Base-by-base conservation (phyloP, 345 rosid species). In the Eucalyptus victrix region DNA sequence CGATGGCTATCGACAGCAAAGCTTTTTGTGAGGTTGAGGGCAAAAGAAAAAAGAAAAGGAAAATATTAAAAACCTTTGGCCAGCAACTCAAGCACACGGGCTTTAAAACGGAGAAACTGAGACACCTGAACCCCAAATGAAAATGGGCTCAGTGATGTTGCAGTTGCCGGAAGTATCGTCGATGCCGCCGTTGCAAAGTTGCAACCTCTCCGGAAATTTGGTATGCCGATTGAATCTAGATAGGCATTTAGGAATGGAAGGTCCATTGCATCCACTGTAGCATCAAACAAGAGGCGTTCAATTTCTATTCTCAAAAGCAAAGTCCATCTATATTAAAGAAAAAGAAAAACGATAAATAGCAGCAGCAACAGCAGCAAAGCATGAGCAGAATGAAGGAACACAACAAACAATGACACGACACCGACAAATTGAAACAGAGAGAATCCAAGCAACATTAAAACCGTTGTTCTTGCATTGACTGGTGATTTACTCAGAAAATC, bases 121-220 rank as follows among this genome's bases (percentile, higher is more conserved):
- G 93, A 90, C 89, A 97, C 96, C 89, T 98, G 99, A 92, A 97
- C 83, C 26, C 95, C 97, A 34, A 97, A 91, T 2, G 98, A 94
- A 89, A 98, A 97, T 2, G 99, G 99, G 93, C 98, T 91, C 58
- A 97, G 93, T 18, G 97, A 91, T 42, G 94, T 91, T 67, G 98
- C 94, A 81, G 93, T 95, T 87, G 99, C 95, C 2, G 99, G 98
- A 87, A 92, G 96, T 86, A 96, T 92, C 4, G 95, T 96, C 5
- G 99, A 95, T 42, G 96, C 99, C 28, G 99, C 99, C 16, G 98
- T 96, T 10, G 99, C 99, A 90, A 95, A 98, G 91, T 98, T 98
- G 92, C 98, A 96, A 8, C 99, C 99, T 89, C 89, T 96, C 12
- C 90, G 95, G 92, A 97, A 97, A 93, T 90, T 97, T 10, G 99